Evolutionary conservation across 768 basidiomycete genomes (phyloP), one percentile per base, ranked within the genome.

Genomic region (Serendipita sp.): DNA sequence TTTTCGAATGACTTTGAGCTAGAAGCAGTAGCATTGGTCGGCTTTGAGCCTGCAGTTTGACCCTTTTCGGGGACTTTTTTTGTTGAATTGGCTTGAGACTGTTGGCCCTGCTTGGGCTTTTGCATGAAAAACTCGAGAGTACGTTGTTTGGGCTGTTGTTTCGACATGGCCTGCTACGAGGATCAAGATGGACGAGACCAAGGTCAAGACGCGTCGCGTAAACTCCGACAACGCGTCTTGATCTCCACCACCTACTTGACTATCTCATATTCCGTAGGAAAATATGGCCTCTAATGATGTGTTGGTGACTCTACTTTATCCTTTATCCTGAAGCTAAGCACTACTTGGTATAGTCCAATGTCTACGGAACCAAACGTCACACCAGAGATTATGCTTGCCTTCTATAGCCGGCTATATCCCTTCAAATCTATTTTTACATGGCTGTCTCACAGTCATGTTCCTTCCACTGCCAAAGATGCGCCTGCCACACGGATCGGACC

Each of bases 381-480:
- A 0, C 81, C 83, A 13, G 82, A 85, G 70, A 77, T 86, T 62
- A 87, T 87, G 83, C 73, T 80, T 27, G 78, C 80, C 8, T 99
- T 92, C 74, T 98, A 99, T 76, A 80, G 85, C 46, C 82, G 91
- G 50, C 77, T 98, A 0, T 97, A 95, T 73, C 96, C 96, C 2
- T 98, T 91, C 81, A 88, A 92, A 72, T 87, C 91, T 0, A 81
- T 98, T 67, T 97, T 86, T 75, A 80, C 81, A 65, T 99, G 96
- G 96, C 79, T 99, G 27, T 97, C 97, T 72, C 95, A 97, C 67
- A 87, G 87, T 67, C 87, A 90, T 66, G 76, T 79, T 64, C 82
- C 55, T 10, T n/a, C n/a, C 36, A n/a, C 29, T 4, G 34, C 55
- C 10, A 60, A 60, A 10, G 55, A 60, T 36, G 55, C 29, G 10